Conservation (phyloP, 352 stramenopile genomes). For the Phytophthora chlamydospora region DNA sequence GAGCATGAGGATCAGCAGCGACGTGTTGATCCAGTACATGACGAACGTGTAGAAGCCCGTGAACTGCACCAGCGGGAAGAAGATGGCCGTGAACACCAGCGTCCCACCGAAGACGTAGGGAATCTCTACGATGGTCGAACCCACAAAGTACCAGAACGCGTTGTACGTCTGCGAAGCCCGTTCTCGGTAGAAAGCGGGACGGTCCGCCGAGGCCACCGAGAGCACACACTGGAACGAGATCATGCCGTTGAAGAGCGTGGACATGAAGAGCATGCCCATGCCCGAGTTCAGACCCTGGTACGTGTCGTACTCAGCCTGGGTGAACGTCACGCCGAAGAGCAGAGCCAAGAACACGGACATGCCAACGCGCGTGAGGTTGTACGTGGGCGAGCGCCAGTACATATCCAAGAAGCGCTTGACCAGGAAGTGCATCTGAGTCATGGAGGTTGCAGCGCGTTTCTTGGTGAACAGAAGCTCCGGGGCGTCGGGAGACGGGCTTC, state of each 20-base stretch:
- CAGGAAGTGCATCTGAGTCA: constrained; percentile 31
- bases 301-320: constrained; percentile 45
- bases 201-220: constrained; percentile 72
- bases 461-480: constrained; percentile 29
- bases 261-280: constrained; percentile 87
- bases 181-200: constrained; percentile 87
- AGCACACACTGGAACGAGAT: constrained; percentile 77
- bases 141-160: constrained; percentile 68
- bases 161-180: constrained; percentile 86
- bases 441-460: constrained; percentile 28
- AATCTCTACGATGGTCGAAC: constrained; percentile 87
- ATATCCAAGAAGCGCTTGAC: constrained; percentile 36
- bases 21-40: constrained; percentile 47
- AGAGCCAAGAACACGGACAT: constrained; percentile 82
- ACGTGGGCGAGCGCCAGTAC: constrained; percentile 69
- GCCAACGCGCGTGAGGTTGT: constrained; percentile 83
- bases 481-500: constrained; percentile 14
- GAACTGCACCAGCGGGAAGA: constrained; percentile 56
- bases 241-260: constrained; percentile 84
- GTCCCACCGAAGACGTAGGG: constrained; percentile 75
- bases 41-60: constrained; percentile 38
- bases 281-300: constrained; percentile 57
- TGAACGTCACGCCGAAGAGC: constrained; percentile 81
- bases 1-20: constrained; percentile 40
- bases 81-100: constrained; percentile 36